Conservation (phyloP, 345 rosid species). For the Rubroshorea leprosula region DNA sequence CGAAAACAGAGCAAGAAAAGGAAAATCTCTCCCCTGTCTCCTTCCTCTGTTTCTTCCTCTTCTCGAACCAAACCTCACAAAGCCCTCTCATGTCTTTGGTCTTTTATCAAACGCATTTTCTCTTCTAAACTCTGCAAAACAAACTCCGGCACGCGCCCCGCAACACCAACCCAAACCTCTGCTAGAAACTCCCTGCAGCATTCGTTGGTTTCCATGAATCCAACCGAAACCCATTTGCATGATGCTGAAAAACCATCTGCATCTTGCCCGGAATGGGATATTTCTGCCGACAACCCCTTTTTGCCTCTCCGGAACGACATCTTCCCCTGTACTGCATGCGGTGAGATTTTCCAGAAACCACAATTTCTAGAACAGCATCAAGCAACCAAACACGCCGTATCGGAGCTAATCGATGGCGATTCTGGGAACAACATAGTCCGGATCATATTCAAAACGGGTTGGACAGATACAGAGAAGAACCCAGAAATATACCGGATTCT, state of each 20-base stretch:
- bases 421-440: conserved; percentile 76
- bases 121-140: conserved; percentile 30
- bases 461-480: conserved; percentile 45
- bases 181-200: conserved; percentile 73
- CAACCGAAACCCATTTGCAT: conserved; percentile 24
- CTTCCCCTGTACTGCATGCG: conserved; percentile 73
- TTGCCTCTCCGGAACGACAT: conserved; percentile 68
- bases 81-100: conserved; percentile 59
- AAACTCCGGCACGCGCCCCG: conserved; percentile 33
- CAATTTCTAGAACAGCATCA: conserved; percentile 73
- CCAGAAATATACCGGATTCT: conserved; percentile 58
- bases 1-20: conserved; percentile 28
- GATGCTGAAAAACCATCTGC: conserved; percentile 22
- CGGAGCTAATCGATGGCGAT: conserved; percentile 73
- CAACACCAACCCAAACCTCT: conserved; percentile 34
- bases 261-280: conserved; percentile 26
- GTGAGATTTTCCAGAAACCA: conserved; percentile 59
- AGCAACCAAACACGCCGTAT: conserved; percentile 63
- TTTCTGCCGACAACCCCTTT: conserved; percentile 32
- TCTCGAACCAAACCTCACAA: conserved; percentile 28
- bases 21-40: conserved; percentile 23
- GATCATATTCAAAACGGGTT: conserved; percentile 83
- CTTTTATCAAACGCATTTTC: conserved; percentile 48
- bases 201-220: conserved; percentile 43
- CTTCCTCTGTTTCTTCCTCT: neutral